Evolutionary conservation across 176 grass and related monocot genomes (phyloP).

Genomic region (Ampelocalamus luodianensis): DNA sequence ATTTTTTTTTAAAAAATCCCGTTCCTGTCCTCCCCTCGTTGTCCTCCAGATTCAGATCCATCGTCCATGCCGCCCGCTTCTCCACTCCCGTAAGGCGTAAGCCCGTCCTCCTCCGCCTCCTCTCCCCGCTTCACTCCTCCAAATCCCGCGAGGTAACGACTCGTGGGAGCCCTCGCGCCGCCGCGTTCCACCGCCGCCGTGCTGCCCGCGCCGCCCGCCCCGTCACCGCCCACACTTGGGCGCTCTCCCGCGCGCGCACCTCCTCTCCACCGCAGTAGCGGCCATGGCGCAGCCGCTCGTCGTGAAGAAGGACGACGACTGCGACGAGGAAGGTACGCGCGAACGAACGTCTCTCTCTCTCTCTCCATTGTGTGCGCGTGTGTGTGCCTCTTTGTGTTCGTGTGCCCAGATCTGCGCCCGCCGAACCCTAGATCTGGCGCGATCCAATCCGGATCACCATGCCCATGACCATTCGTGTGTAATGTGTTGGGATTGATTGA

Average conservation of each 20-base stretch:
- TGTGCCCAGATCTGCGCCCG: constrained; percentile 29
- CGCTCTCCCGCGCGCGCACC: constrained; percentile 1
- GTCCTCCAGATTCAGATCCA: constrained; percentile 57
- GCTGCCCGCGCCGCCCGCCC: too few relatives aligned
- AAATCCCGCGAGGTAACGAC: constrained; percentile 21
- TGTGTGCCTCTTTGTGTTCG: neutral
- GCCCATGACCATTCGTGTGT: neutral
- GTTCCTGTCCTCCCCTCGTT: too few relatives aligned
- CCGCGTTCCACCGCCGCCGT: neutral
- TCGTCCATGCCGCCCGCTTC: constrained; percentile 43
- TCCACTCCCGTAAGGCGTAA: constrained; percentile 31
- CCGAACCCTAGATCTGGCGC: constrained; percentile 26
- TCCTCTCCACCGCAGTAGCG: constrained; percentile 25
- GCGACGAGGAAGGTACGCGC: constrained; percentile 85
- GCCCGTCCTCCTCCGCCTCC: too few relatives aligned
- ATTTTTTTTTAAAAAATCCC: too few relatives aligned
- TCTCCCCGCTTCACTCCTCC: neutral
- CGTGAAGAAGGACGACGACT: constrained; percentile 97
- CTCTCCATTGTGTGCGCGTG: neutral
- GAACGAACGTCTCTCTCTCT: neutral
- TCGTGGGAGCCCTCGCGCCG: neutral
- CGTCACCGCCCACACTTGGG: constrained; percentile 15
- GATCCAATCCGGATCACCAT: constrained; percentile 5
- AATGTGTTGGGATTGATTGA: constrained; percentile 12
- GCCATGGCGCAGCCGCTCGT: constrained; percentile 89